Conservation (phyloP, 2,329 filamentous ascomycete species). For the Epichloe sibirici region DNA sequence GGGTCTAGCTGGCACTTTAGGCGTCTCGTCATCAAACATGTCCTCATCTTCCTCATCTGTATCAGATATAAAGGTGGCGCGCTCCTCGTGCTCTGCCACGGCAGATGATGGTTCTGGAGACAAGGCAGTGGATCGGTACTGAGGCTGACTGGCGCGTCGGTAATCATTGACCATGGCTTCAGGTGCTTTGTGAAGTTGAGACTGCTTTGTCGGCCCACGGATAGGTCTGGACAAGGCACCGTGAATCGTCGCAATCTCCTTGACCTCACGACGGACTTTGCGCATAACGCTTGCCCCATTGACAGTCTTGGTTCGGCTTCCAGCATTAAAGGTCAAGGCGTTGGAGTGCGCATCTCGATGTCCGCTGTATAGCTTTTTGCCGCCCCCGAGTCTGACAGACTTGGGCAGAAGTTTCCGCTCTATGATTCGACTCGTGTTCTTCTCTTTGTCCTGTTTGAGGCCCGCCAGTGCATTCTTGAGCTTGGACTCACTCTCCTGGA, state of each 20-base stretch:
- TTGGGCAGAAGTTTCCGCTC: slow-evolving; percentile 35
- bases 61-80: slow-evolving; percentile 29
- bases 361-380: slow-evolving; percentile 16
- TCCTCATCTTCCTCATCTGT: slow-evolving; percentile 21
- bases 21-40: slow-evolving; percentile 1
- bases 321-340: slow-evolving; percentile 31
- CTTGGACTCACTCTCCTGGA: slow-evolving; percentile 46
- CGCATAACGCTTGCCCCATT: slow-evolving; percentile 41
- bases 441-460: slow-evolving; percentile 44
- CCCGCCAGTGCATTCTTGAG: slow-evolving; percentile 45
- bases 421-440: slow-evolving; percentile 46
- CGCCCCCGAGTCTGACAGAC: slow-evolving; percentile 20
- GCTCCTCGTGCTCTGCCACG: slow-evolving; percentile 20
- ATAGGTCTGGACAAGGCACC: slow-evolving; percentile 29
- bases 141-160: slow-evolving; percentile 29
- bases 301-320: slow-evolving; percentile 39
- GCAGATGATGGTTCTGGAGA: slow-evolving; percentile 11
- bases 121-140: slow-evolving; percentile 15
- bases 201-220: slow-evolving; percentile 18
- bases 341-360: slow-evolving; percentile 18
- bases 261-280: slow-evolving; percentile 43
- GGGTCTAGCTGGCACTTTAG: neutral
- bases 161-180: slow-evolving; percentile 41
- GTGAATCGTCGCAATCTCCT: slow-evolving; percentile 37
- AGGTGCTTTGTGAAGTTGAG: slow-evolving; percentile 36